Conservation (phyloP, 1,284 basidiomycete species). For the Salmacisia buchloeana region DNA sequence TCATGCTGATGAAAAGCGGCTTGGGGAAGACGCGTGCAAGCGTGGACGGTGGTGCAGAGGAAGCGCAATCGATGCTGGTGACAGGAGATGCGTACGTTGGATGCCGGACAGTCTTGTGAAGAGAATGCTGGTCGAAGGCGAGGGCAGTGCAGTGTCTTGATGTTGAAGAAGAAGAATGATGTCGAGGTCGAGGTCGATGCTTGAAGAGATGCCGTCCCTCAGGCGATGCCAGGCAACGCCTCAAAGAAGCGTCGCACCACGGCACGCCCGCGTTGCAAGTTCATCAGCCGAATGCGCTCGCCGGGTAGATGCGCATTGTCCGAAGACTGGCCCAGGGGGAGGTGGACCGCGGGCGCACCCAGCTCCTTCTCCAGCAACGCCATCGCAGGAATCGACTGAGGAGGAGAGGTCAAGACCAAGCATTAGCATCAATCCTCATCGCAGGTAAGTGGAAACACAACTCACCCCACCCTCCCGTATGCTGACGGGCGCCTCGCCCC, state of each 20-base stretch:
- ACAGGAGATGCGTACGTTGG: too few relatives aligned
- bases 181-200: too few relatives aligned
- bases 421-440: neutral
- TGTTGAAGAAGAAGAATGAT: too few relatives aligned
- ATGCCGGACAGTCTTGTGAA: too few relatives aligned
- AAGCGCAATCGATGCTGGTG: too few relatives aligned
- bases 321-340: constrained; percentile 69
- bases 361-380: constrained; percentile 90
- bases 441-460: constrained; percentile 19
- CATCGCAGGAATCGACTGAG: constrained; percentile 63
- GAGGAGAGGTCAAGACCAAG: neutral
- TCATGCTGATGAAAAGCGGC: too few relatives aligned
- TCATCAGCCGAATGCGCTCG: constrained; percentile 71
- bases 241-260: constrained; percentile 68
- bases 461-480: constrained; percentile 75
- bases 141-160: too few relatives aligned
- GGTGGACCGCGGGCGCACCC: constrained; percentile 65
- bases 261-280: constrained; percentile 67
- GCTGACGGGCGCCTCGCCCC: constrained; percentile 68
- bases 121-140: too few relatives aligned
- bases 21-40: too few relatives aligned
- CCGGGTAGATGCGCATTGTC: constrained; percentile 82
- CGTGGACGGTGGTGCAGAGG: too few relatives aligned
- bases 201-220: too few relatives aligned
- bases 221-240: neutral